Evolutionary conservation across 2,329 filamentous ascomycete species (phyloP), one percentile per base, ranked within the genome.

Genomic region (Pseudogymnoascus sp.): DNA sequence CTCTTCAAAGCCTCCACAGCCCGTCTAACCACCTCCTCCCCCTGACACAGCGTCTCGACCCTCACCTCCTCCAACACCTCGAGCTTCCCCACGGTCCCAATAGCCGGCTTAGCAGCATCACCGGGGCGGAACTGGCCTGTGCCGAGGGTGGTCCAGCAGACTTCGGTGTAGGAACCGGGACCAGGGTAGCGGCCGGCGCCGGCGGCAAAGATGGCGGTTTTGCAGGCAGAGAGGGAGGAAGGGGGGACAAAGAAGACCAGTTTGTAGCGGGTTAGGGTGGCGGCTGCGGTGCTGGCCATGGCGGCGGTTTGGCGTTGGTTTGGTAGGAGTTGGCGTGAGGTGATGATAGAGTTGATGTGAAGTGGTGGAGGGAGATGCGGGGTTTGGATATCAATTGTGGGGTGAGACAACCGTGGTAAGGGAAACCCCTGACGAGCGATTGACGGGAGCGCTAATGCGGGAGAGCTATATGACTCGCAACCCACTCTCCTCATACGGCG

Each of bases 111-210:
- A 0, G 88, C 85, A 0, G 77, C 72, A 62, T 79, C 78, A 0
- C 84, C 84, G 0, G 87, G 87, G 0, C 84, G 81, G 72, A 90
- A 91, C 69, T 90, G 87, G 0, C 86, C 86, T 0, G 77, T 84
- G 3, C 88, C 88, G 3, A 74, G 66, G 0, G 76, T 73, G 2
- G 76, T 75, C 76, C 77, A 86, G 72, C 79, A 80, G 70, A 77
- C 81, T 67, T 86, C 81, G 23, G 80, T 82, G 69, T 85, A 85
- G 68, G 78, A 78, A n/a, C 80, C 80, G 0, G 76, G 69, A 0
- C 75, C 75, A 0, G 81, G 66, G 53, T 81, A 82, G 9, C 78
- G 74, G 25, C 84, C 83, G 2, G 82, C 83, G n/a, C 83, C 83
- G 14, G 82, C 80, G n/a, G 75, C 76, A 70, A 86, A 85, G 67